Evolutionary conservation across 2,329 filamentous ascomycete species (phyloP).

Genomic region (Zopfia rhizophila): DNA sequence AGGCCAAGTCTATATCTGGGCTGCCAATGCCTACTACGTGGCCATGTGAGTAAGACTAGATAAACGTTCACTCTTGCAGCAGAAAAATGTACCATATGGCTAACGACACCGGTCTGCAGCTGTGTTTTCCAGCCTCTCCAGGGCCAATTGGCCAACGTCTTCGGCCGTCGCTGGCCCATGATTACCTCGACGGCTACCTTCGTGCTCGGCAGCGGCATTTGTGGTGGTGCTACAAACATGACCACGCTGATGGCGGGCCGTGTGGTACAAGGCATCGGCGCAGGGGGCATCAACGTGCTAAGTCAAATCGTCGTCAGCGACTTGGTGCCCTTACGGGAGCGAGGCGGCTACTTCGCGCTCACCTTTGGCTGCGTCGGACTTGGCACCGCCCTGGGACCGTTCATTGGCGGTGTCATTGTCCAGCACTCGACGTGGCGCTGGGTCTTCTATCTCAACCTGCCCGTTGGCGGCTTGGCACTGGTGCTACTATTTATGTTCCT

Average conservation of each 20-base stretch:
- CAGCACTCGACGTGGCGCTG: conserved; percentile 52
- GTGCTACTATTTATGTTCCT: conserved; percentile 37
- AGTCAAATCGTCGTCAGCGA: conserved; percentile 59
- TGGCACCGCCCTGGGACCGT: conserved; percentile 12
- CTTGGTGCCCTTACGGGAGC: conserved; percentile 55
- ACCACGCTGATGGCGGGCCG: conserved; percentile 63
- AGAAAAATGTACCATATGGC: too few relatives aligned
- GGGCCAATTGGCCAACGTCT: conserved; percentile 60
- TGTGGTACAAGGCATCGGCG: conserved; percentile 62
- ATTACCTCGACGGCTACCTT: conserved; percentile 53
- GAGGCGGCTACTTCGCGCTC: conserved; percentile 51
- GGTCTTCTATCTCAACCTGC: conserved; percentile 51
- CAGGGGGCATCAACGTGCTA: conserved; percentile 54
- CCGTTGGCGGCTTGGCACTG: conserved; percentile 27
- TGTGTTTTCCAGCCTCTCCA: conserved; percentile 61
- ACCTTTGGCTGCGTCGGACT: conserved; percentile 11
- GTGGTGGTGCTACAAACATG: conserved; percentile 56
- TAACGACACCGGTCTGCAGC: too few relatives aligned
- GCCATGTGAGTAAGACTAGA: too few relatives aligned
- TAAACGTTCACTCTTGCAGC: too few relatives aligned
- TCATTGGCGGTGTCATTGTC: conserved; percentile 19
- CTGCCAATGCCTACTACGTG: conserved; percentile 48
- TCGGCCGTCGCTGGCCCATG: conserved; percentile 54
- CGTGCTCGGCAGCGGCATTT: conserved; percentile 61
- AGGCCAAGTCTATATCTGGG: conserved; percentile 58